A percentile compares a stretch with the other conserved stretches of the same genome.
These are phyloP conservation scores for Gossypium stocksii DNA, from an alignment of 345 rosid genomes.

Conservation along the genomic window DNA sequence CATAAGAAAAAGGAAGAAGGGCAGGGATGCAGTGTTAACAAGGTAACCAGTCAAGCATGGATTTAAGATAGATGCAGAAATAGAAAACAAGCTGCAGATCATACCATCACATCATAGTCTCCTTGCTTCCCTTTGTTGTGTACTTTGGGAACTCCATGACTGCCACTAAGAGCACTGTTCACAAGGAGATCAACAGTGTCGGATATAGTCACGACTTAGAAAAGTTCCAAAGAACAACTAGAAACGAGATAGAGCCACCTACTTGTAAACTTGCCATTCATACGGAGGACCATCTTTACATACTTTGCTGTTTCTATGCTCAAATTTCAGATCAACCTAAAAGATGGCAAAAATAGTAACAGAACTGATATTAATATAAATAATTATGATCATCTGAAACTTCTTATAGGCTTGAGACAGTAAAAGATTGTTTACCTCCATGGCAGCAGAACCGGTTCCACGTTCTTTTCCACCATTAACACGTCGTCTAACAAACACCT, in stretches of 20 bases:
- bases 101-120: slow-evolving; percentile 94
- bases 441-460: slow-evolving; percentile 61
- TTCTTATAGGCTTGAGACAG: neutral
- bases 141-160: slow-evolving; percentile 90
- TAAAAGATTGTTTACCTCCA: slow-evolving; percentile 43
- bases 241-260: slow-evolving; percentile 18
- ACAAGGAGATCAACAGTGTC: slow-evolving; percentile 9
- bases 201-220: neutral
- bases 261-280: slow-evolving; percentile 98
- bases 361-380: neutral
- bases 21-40: neutral
- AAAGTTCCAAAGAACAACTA: neutral
- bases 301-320: slow-evolving; percentile 93
- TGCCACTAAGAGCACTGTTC: slow-evolving; percentile 82
- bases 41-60: slow-evolving; percentile 15
- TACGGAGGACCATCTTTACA: slow-evolving; percentile 97
- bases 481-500: slow-evolving; percentile 96
- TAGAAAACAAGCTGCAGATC: slow-evolving; percentile 9
- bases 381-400: neutral
- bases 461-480: no score
- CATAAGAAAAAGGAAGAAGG: neutral
- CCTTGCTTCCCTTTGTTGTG: slow-evolving; percentile 93
- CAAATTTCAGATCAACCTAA: slow-evolving; percentile 94
- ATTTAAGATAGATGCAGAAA: slow-evolving; percentile 13
- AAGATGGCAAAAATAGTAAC: slow-evolving; percentile 10